Evolutionary conservation across 2,329 filamentous ascomycete genomes (phyloP).

Genomic region (Fusarium poae): DNA sequence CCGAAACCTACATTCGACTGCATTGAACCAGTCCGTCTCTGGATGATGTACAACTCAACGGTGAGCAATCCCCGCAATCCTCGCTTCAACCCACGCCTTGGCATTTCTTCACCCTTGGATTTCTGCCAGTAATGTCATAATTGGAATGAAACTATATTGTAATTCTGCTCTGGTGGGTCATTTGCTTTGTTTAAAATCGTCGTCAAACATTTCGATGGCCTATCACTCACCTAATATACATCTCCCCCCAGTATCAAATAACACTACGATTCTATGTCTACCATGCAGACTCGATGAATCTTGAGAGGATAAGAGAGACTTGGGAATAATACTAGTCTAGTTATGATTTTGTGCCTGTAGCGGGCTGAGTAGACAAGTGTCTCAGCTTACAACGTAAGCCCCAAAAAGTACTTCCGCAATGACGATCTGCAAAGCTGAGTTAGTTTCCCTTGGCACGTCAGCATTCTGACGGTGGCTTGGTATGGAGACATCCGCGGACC

Average conservation of each 20-base stretch:
- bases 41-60: background rate
- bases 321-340: fast-evolving
- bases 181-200: fast-evolving
- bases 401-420: background rate
- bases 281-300: background rate
- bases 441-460: constrained; percentile 15
- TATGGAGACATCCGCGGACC: constrained; percentile 14
- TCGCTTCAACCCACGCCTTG: background rate
- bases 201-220: background rate
- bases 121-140: background rate
- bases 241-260: too few species aligned
- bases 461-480: background rate
- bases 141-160: background rate
- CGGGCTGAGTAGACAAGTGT: background rate
- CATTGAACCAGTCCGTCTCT: background rate
- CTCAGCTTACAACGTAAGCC: background rate
- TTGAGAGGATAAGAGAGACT: background rate
- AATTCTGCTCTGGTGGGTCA: fast-evolving
- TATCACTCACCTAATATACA: background rate
- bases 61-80: background rate
- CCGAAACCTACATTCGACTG: background rate
- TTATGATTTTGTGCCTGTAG: fast-evolving
- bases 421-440: constrained; percentile 1
- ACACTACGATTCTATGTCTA: background rate
- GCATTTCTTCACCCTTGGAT: background rate